Base-by-base conservation (phyloP, 768 basidiomycete species). In the Rhodosporidiobolus sp. region DNA sequence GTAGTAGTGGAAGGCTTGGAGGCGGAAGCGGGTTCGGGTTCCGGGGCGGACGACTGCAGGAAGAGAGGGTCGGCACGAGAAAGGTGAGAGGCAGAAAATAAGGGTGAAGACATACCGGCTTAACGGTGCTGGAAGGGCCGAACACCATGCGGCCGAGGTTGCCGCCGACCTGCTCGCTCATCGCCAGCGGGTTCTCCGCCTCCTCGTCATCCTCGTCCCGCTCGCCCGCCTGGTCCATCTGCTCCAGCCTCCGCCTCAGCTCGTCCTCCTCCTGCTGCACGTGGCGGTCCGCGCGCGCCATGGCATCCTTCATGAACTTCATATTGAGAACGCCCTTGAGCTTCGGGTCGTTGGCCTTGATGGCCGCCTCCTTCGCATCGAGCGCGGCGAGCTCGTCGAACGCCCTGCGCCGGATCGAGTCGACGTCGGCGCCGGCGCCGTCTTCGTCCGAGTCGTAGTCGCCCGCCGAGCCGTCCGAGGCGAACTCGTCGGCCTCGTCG, bases 271-370 rank as follows among this genome's bases (percentile, higher is more conserved):
- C 85, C 67, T 84, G 84, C 69, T 88, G 84, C 1, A 86, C 87
- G 64, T 84, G 84, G 16, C 80, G 83, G 76, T 85, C 82, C 67
- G 88, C 86, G 74, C 91, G 84, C 9, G 86, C 86, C 83, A 90
- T 88, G 0, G 92, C 94, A 57, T 94, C 89, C 80, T 90, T 89
- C 95, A 99, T 99, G 82, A 98, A 99, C 82, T 96, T 97, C 96
- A 98, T 97, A 74, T 87, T 86, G 80, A 96, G 90, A 17, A 97
- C 85, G 71, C 90, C 87, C 81, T 89, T 90, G 60, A 84, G 81
- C 76, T 86, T 86, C 78, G 82, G 81, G 30, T 80, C 82, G 35
- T 65, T 56, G 12, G 66, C 76, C 43, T 76, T 78, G 5, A 72
- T 74, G 11, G 78, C 79, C 20, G 78, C 70, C 24, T 79, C 84